Evolutionary conservation across 225 moss, liverwort and hornwort species (phyloP).

Genomic region (Marchantia paleacea): DNA sequence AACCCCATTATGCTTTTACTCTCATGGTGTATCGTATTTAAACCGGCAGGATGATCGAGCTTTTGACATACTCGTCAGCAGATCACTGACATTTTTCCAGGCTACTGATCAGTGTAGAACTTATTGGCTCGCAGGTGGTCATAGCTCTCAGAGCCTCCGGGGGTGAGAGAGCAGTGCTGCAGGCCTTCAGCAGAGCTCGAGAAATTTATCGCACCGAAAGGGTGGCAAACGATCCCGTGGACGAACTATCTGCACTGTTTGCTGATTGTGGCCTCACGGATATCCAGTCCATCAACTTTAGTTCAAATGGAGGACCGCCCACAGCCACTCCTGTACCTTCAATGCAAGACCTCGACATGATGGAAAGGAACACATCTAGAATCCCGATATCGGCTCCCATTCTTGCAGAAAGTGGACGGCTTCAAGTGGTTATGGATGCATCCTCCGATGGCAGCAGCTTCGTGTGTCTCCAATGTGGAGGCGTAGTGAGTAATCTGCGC

Average conservation of each 20-base stretch:
- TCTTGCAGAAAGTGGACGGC: constrained; percentile 88
- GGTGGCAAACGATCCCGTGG: constrained; percentile 50
- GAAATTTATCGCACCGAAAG: constrained; percentile 49
- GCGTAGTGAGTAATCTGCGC: constrained; percentile 86
- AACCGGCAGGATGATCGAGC: neutral
- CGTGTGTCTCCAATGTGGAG: constrained; percentile 71
- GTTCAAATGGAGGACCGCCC: neutral
- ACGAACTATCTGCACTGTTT: constrained; percentile 74
- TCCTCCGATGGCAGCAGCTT: constrained; percentile 96
- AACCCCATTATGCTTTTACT: neutral
- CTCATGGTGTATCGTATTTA: neutral
- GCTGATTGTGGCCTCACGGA: constrained; percentile 78
- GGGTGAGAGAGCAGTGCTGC: constrained; percentile 75
- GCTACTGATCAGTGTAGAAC: neutral
- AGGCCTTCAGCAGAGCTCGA: constrained; percentile 70
- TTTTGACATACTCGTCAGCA: neutral
- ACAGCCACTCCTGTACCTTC: constrained; percentile 26
- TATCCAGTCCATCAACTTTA: constrained; percentile 13
- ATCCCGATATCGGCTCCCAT: constrained; percentile 50
- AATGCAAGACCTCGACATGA: constrained; percentile 35
- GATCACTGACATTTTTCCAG: neutral
- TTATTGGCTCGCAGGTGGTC: constrained; percentile 53
- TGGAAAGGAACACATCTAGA: constrained; percentile 21
- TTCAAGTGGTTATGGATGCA: constrained; percentile 90
- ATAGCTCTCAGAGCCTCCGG: constrained; percentile 68